Base-by-base conservation (phyloP, 1,284 basidiomycete species). In the Coriolopsis trogii region DNA sequence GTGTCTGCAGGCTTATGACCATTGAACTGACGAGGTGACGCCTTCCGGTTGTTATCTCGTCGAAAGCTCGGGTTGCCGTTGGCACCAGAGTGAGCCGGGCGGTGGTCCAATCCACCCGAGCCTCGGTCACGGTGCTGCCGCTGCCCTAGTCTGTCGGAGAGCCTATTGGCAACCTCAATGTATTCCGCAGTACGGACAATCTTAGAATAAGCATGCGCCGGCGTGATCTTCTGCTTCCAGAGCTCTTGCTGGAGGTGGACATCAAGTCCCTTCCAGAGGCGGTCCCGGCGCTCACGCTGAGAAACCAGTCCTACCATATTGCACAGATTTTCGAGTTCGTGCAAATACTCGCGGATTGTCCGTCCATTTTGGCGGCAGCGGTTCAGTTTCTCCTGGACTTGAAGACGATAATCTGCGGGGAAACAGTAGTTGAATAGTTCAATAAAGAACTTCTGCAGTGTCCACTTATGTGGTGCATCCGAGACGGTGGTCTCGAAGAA, bases 401-500 rank as follows among this genome's bases (percentile, higher is more conserved):
- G 46, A 0, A 54, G 23, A 3, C 69, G 58, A 49, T 69, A 77
- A 33, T 75, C 63, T 0, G 68, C 46, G 0, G 73, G 74, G 64
- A 80, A 80, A 42, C 75, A 77, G 49, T 74, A 72, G 49, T 76
- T 67, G 51, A 74, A 79, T 3, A 79, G 43, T 6, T 59, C 73
- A 0, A 53, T 33, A 41, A 76, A 74, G 52, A 78, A 70, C 6
- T 46, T 20, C 0, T 58, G 15, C 0, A 64, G 44, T 0, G 23
- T 48, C 67, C 66, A 68, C 8, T 56, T 21, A 4, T 59, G 38
- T 0, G 64, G 57, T 0, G 66, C 60, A 0, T 53, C 34, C 0
- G 70, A 56, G 0, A 75, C 73, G 18, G 70, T 61, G 3, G 56
- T 63, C 0, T 70, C 61, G 45, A 72, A 80, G 49, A 73, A 79